Evolutionary conservation across 371 early-diverging fungal species (phyloP).

Genomic region (Mortierella sp.): DNA sequence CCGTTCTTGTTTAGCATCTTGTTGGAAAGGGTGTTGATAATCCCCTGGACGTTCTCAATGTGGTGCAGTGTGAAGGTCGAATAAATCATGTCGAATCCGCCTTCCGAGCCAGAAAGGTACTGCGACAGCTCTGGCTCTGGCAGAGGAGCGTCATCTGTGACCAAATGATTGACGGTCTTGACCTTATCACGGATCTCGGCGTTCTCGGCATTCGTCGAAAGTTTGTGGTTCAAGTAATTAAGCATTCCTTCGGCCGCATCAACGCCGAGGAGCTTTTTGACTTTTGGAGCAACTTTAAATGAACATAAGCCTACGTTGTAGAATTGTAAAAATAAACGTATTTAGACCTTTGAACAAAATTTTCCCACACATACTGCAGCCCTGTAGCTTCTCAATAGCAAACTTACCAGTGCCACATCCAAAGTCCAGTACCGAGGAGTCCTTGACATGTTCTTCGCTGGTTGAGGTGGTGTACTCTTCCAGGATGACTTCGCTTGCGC

Average conservation of each 20-base stretch:
- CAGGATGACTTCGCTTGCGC: slow-evolving; percentile 17
- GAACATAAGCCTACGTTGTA: too few relatives aligned
- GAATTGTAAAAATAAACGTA: too few relatives aligned
- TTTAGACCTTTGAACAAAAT: too few relatives aligned
- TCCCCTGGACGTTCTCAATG: slow-evolving; percentile 34
- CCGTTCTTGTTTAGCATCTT: slow-evolving; percentile 39
- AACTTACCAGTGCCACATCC: slow-evolving; percentile 46
- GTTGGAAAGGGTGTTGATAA: slow-evolving; percentile 13
- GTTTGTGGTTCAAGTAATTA: slow-evolving; percentile 27
- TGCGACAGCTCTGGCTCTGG: slow-evolving; percentile 23
- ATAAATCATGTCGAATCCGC: slow-evolving; percentile 39
- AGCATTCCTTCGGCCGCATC: slow-evolving; percentile 48
- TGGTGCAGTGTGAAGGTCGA: slow-evolving; percentile 49
- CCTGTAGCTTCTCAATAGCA: too few relatives aligned
- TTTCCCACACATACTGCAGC: too few relatives aligned
- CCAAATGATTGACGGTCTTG: slow-evolving; percentile 37
- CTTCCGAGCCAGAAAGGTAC: slow-evolving; percentile 18
- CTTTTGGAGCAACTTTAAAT: too few relatives aligned
- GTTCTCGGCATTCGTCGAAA: slow-evolving; percentile 27
- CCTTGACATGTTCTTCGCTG: slow-evolving; percentile 30
- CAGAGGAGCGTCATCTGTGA: slow-evolving; percentile 23
- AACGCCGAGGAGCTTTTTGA: slow-evolving; percentile 14
- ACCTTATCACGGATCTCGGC: slow-evolving; percentile 25
- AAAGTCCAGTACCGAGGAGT: slow-evolving; percentile 36
- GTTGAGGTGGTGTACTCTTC: slow-evolving; percentile 26